These are phyloP conservation scores for Suillus decipiens DNA, from an alignment of 768 basidiomycete genomes.

Conservation along the genomic window DNA sequence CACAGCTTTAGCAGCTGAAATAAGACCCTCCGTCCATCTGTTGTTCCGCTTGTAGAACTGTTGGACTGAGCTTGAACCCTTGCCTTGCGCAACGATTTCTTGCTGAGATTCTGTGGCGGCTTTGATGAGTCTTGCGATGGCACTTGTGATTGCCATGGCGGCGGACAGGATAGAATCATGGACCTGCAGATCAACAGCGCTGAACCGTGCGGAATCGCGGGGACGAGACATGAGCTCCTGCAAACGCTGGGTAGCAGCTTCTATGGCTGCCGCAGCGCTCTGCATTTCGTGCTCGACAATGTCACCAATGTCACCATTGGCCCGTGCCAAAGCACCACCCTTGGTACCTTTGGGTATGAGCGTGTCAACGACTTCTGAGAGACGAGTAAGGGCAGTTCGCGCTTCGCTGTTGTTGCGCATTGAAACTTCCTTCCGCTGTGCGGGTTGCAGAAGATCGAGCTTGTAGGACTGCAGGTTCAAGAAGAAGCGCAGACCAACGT, in stretches of 20 bases:
- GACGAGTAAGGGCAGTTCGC: constrained; percentile 76
- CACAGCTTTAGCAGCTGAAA: constrained; percentile 96
- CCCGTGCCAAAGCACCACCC: constrained; percentile 63
- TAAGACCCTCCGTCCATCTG: constrained; percentile 98
- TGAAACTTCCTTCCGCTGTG: constrained; percentile 81
- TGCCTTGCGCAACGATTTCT: constrained; percentile 96
- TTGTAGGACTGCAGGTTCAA: constrained; percentile 96
- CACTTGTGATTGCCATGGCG: constrained; percentile 93
- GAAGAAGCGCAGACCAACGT: constrained; percentile 90
- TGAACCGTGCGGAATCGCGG: constrained; percentile 83
- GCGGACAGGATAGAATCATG: constrained; percentile 96
- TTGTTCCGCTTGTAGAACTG: constrained; percentile 99
- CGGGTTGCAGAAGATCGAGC: constrained; percentile 73
- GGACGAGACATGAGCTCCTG: constrained; percentile 92
- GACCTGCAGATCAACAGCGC: constrained; percentile 90
- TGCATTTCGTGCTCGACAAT: constrained; percentile 97
- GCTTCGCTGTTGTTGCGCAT: constrained; percentile 88
- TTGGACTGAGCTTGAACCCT: constrained; percentile 86
- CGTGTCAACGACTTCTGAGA: constrained; percentile 85
- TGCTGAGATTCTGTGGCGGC: constrained; percentile 98
- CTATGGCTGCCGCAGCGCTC: constrained; percentile 90
- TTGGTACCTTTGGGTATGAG: constrained; percentile 84
- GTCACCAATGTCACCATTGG: constrained; percentile 93
- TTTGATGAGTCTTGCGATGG: constrained; percentile 91
- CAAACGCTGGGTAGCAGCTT: constrained; percentile 85